phyloP scores from a whole-genome alignment of 306 rosid species.

The Argentina anserina region DNA sequence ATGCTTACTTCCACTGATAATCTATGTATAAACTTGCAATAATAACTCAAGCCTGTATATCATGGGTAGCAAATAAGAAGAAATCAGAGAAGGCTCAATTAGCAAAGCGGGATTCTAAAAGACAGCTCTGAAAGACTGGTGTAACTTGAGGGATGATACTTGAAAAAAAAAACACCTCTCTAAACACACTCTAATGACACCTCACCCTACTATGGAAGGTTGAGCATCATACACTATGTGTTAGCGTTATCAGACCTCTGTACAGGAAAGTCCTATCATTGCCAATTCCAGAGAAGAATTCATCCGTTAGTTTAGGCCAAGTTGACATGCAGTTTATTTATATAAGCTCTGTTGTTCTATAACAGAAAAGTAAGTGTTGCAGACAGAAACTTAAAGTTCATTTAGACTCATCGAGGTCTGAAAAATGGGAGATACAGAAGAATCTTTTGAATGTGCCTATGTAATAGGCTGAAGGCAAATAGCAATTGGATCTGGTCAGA shows the following conservation, averaged over 20 bases:
- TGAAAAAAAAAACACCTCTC: not conserved
- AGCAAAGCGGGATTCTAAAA: not conserved
- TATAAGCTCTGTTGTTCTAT: not conserved
- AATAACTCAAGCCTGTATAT: not conserved
- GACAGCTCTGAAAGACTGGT: not conserved
- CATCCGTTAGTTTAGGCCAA: not conserved
- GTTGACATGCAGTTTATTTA: not conserved
- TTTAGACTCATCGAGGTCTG: not conserved
- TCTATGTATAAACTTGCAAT: not conserved
- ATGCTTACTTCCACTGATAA: not conserved
- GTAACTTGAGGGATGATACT: not conserved
- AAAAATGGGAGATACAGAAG: not conserved
- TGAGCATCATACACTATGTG: not conserved
- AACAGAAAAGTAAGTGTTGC: no score
- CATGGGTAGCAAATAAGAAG: not conserved
- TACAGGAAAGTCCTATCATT: not conserved
- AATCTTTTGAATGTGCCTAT: not conserved
- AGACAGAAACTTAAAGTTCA: not conserved
- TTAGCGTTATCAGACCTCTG: not conserved
- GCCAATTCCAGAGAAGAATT: not conserved
- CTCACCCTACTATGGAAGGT: not conserved
- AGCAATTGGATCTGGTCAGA: not conserved
- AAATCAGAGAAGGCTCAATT: not conserved
- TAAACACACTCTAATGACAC: not conserved
- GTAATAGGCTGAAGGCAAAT: not conserved